phyloP scores from a whole-genome alignment of 768 basidiomycete species.

The Mycena latifolia region DNA sequence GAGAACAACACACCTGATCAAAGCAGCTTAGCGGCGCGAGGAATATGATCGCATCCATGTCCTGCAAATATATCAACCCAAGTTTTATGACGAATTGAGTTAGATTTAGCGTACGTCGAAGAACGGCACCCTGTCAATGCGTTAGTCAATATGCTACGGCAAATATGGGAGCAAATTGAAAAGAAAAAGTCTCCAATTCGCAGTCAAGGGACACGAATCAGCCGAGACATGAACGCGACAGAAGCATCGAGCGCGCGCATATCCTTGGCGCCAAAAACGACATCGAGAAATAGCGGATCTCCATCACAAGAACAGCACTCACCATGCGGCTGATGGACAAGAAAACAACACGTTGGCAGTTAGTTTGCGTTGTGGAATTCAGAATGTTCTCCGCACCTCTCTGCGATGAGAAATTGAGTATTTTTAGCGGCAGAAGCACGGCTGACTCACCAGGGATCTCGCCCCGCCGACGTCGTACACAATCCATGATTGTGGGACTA shows the following conservation, averaged over 20 bases:
- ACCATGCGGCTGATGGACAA: slow-evolving; percentile 40
- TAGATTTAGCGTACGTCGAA: slow-evolving; percentile 41
- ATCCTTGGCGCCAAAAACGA: too few species aligned
- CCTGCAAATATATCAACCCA: too few species aligned
- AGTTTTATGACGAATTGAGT: too few species aligned
- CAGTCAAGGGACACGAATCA: too few species aligned
- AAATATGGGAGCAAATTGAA: too few species aligned
- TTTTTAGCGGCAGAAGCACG: not conserved
- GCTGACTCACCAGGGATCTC: slow-evolving; percentile 45
- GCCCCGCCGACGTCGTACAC: slow-evolving; percentile 68
- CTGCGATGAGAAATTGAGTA: slow-evolving; percentile 1
- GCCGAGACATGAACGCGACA: too few species aligned
- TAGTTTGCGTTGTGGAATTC: not conserved
- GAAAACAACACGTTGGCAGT: slow-evolving; percentile 3
- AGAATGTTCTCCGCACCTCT: slow-evolving; percentile 45
- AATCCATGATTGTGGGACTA: slow-evolving; percentile 41
- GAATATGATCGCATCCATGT: slow-evolving; percentile 58
- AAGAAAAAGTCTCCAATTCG: too few species aligned
- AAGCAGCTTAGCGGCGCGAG: slow-evolving; percentile 65
- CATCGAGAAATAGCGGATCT: not conserved
- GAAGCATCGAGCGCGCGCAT: too few species aligned
- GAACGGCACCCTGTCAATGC: slow-evolving; percentile 46
- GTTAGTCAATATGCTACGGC: too few species aligned
- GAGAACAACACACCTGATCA: slow-evolving; percentile 49
- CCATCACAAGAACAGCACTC: slow-evolving; percentile 41